Evolutionary conservation across 2,329 filamentous ascomycete genomes (phyloP).

Genomic region (Aspergillus vadensis): DNA sequence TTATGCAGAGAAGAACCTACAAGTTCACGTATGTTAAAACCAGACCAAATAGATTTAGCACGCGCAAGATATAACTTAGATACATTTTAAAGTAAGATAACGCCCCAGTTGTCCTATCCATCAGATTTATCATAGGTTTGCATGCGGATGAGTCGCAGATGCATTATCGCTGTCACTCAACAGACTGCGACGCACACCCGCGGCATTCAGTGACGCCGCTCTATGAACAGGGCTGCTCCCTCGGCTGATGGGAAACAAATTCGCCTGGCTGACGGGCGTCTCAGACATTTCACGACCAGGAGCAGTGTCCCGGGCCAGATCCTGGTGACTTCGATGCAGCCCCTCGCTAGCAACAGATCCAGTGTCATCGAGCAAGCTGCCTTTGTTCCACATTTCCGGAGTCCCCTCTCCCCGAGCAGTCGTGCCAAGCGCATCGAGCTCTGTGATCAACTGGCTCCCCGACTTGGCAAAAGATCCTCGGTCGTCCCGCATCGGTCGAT

Average conservation of each 20-base stretch:
- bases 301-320: neutral
- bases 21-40: too few relatives aligned
- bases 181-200: neutral
- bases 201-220: neutral
- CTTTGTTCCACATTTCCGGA: neutral
- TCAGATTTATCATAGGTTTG: too few relatives aligned
- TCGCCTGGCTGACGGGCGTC: neutral
- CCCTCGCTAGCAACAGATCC: neutral
- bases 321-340: neutral
- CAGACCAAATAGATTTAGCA: too few relatives aligned
- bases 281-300: neutral
- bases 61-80: too few relatives aligned
- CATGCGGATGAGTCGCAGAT: neutral
- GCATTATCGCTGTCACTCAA: neutral
- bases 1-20: too few relatives aligned
- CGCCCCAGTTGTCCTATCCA: too few relatives aligned
- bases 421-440: conserved; percentile 84
- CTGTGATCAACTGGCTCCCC: conserved; percentile 78
- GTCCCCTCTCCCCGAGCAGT: conserved; percentile 75
- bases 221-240: neutral
- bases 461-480: conserved; percentile 97
- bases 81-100: too few relatives aligned
- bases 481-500: conserved; percentile 94
- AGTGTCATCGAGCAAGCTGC: neutral
- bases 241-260: neutral